phyloP scores from a whole-genome alignment of 2,329 filamentous ascomycete species.

The Paracoccidioides brasiliensis region DNA sequence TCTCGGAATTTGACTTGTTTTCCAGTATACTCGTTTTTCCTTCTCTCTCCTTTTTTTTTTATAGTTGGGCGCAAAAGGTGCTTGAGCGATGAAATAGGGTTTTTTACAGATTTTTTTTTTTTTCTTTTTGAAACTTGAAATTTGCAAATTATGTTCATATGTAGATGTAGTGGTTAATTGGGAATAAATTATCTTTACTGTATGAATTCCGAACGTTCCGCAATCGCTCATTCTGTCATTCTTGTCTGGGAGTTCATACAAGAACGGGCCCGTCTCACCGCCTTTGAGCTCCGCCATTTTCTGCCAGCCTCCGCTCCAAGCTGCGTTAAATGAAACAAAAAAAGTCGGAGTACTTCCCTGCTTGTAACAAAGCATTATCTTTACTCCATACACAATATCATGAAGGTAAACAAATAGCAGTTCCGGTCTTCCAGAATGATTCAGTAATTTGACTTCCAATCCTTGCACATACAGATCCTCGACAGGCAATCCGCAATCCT shows the following conservation, averaged over 20 bases:
- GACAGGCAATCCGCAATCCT: constrained; percentile 34
- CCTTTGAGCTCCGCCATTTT: background rate
- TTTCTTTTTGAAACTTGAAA: background rate
- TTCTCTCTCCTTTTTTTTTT: constrained; percentile 13
- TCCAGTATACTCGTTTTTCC: constrained; percentile 5
- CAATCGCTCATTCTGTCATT: background rate
- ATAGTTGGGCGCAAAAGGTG: constrained; percentile 11
- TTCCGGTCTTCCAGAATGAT: background rate
- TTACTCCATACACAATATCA: background rate
- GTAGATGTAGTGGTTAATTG: background rate
- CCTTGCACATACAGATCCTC: constrained; percentile 21
- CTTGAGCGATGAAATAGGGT: constrained; percentile 9
- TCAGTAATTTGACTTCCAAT: background rate
- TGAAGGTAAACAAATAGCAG: background rate
- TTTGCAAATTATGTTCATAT: background rate
- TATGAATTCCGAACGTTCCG: background rate
- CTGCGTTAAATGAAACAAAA: background rate
- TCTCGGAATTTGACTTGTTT: constrained; percentile 17
- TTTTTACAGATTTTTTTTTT: background rate
- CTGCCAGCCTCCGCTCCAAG: background rate
- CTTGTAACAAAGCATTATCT: background rate
- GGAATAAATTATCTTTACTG: background rate
- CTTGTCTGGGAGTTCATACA: background rate
- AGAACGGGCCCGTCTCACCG: background rate
- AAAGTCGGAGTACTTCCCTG: background rate